Percentiles rank a stretch among this genome's conserved stretches.
These are phyloP conservation scores for Solanum lignicaule DNA, from an alignment of 257 asterid species.

Conservation along the genomic window DNA sequence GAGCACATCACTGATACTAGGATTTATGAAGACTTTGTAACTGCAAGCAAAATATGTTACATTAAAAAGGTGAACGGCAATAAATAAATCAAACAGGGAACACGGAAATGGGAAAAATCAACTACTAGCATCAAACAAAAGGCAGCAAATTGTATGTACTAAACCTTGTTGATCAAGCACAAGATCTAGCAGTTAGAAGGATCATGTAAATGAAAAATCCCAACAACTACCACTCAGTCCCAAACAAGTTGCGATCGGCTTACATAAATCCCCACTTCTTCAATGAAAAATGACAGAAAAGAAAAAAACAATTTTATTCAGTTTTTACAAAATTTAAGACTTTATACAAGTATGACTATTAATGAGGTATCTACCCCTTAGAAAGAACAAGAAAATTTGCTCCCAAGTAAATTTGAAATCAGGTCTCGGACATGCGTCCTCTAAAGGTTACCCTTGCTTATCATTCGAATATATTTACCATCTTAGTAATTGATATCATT, in stretches of 20 bases:
- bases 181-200: background rate
- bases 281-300: background rate
- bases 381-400: background rate
- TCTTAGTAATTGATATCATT: background rate
- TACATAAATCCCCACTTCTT: background rate
- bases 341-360: background rate
- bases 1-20: slow-evolving; percentile 95
- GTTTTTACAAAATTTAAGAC: background rate
- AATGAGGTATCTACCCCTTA: background rate
- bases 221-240: background rate
- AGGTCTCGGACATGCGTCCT: background rate
- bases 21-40: slow-evolving; percentile 89
- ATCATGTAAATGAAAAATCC: background rate
- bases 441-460: background rate
- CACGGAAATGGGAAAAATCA: background rate
- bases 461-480: background rate
- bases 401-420: background rate
- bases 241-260: background rate
- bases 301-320: background rate
- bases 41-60: slow-evolving; percentile 31
- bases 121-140: background rate
- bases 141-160: background rate
- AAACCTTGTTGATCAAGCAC: background rate
- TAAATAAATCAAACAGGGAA: background rate
- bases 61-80: background rate